Evolutionary conservation across 2,329 filamentous ascomycete genomes (phyloP).

Genomic region (Aspergillus awamori): DNA sequence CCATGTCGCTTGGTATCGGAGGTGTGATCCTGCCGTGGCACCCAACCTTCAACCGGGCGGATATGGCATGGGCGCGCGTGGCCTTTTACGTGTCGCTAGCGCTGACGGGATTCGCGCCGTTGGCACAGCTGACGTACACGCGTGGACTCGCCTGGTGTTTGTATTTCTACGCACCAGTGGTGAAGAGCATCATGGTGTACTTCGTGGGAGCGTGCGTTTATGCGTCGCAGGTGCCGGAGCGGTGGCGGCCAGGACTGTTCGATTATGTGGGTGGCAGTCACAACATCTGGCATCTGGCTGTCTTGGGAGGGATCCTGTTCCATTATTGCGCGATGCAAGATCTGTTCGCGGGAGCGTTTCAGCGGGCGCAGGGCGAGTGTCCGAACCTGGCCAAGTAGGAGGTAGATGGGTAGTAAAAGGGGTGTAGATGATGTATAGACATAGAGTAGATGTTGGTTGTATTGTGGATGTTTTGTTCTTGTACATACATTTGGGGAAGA

Average conservation of each 20-base stretch:
- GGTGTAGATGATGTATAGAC: neutral
- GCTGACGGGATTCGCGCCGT: conserved; percentile 83
- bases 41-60: conserved; percentile 85
- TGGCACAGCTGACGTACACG: conserved; percentile 78
- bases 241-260: conserved; percentile 89
- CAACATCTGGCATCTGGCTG: conserved; percentile 96
- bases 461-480: neutral
- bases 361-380: conserved; percentile 60
- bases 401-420: neutral
- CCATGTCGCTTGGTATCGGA: conserved; percentile 76
- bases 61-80: conserved; percentile 92
- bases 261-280: conserved; percentile 95
- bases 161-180: conserved; percentile 85
- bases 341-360: conserved; percentile 81
- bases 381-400: conserved; percentile 28
- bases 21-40: conserved; percentile 96
- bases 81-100: conserved; percentile 88
- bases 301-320: conserved; percentile 93
- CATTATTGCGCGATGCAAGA: conserved; percentile 96
- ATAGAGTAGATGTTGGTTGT: neutral
- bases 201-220: conserved; percentile 82
- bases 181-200: conserved; percentile 86
- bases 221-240: conserved; percentile 87
- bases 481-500: conserved; percentile 3
- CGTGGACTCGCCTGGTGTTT: conserved; percentile 79